Conservation (phyloP, 2,329 filamentous ascomycete species). For the Colletotrichum nymphaeae region DNA sequence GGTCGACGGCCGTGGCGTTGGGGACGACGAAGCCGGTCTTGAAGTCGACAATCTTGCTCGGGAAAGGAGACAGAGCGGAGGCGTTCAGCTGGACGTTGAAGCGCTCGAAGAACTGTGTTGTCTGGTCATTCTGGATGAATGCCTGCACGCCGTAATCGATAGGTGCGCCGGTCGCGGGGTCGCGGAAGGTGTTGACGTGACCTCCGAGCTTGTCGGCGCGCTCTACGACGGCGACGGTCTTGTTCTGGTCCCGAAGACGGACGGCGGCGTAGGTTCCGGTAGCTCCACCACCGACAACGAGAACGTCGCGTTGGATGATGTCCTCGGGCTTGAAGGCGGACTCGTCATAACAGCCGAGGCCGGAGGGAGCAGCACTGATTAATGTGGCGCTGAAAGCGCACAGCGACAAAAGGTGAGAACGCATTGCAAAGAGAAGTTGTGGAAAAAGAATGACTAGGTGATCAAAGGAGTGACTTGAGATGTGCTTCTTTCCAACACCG, state of each 20-base stretch:
- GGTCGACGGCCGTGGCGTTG: constrained; percentile 31
- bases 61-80: constrained; percentile 25
- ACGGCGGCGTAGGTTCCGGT: constrained; percentile 61
- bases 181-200: constrained; percentile 59
- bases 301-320: constrained; percentile 50
- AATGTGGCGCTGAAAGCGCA: constrained; percentile 24
- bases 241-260: constrained; percentile 60
- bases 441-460: constrained; percentile 5
- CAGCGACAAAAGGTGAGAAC: constrained; percentile 10
- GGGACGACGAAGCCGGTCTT: constrained; percentile 32
- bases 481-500: background rate
- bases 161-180: constrained; percentile 47
- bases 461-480: constrained; percentile 6
- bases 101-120: constrained; percentile 55
- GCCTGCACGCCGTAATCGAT: constrained; percentile 50
- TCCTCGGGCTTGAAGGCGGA: constrained; percentile 29
- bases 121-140: constrained; percentile 50
- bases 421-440: background rate
- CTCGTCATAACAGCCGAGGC: constrained; percentile 26
- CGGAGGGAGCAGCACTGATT: constrained; percentile 12
- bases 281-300: constrained; percentile 65
- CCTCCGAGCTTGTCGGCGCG: constrained; percentile 48
- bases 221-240: constrained; percentile 61
- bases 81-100: constrained; percentile 48
- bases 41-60: constrained; percentile 33